phyloP scores from a whole-genome alignment of 2,329 filamentous ascomycete genomes.

The Fusarium continuum region DNA sequence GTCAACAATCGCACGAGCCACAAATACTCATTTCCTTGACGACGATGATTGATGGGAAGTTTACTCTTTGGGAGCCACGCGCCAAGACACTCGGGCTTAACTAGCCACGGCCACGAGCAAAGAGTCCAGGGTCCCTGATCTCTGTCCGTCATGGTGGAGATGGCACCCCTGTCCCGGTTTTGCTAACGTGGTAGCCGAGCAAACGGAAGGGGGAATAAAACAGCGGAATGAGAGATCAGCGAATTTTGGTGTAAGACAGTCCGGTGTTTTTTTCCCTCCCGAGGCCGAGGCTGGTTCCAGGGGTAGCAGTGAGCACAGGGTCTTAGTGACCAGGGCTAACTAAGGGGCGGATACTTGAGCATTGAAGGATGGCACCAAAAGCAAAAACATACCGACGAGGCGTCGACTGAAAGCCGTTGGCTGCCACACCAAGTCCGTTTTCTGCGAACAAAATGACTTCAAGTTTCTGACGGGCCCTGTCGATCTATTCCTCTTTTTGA shows the following conservation, averaged over 20 bases:
- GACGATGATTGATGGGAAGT: constrained; percentile 37
- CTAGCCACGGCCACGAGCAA: constrained; percentile 15
- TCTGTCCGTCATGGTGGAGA: constrained; percentile 36
- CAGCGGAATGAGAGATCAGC: too few relatives aligned
- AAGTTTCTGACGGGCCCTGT: constrained; percentile 33
- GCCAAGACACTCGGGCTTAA: constrained; percentile 32
- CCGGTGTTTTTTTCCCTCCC: too few relatives aligned
- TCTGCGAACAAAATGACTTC: constrained; percentile 14
- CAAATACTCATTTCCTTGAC: constrained; percentile 9
- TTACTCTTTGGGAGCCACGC: constrained; percentile 9
- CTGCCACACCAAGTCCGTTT: constrained; percentile 26
- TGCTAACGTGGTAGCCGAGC: constrained; percentile 30
- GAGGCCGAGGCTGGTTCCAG: constrained; percentile 33
- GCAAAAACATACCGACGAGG: constrained; percentile 24
- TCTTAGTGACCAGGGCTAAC: constrained; percentile 5
- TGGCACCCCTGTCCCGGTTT: constrained; percentile 22
- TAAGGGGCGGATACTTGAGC: constrained; percentile 10
- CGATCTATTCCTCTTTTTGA: constrained; percentile 40
- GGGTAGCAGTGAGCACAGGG: constrained; percentile 7
- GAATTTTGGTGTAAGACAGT: too few relatives aligned
- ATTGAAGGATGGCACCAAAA: constrained; percentile 13
- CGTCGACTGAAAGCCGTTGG: constrained; percentile 27
- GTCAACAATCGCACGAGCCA: constrained; percentile 23
- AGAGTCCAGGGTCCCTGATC: constrained; percentile 25
- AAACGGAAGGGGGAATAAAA: too few relatives aligned